Percentiles rank a stretch among this genome's conserved stretches.
These are phyloP conservation scores for Eremochloa ophiuroides DNA, from an alignment of 176 grass and related monocot species.

Conservation along the genomic window DNA sequence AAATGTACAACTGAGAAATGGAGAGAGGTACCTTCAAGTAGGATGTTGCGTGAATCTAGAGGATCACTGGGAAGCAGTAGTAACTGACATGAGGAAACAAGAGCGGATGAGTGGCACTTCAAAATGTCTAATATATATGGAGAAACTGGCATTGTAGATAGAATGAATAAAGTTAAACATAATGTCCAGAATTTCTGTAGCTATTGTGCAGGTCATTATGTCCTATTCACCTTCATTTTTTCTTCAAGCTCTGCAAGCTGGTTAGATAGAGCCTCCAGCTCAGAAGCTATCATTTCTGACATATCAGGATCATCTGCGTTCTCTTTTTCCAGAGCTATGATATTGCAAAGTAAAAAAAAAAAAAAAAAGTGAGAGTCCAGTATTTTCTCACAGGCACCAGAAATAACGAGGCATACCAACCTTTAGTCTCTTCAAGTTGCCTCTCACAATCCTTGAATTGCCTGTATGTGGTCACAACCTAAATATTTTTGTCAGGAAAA, in stretches of 20 bases:
- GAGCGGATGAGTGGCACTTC: slow-evolving; percentile 1
- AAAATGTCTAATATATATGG: not conserved
- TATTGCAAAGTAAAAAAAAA: not conserved
- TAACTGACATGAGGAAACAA: slow-evolving; percentile 46
- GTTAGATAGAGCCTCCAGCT: slow-evolving; percentile 69
- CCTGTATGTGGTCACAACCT: slow-evolving; percentile 70
- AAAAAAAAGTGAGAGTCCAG: not conserved
- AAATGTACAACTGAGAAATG: slow-evolving; percentile 18
- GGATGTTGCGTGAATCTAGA: slow-evolving; percentile 91
- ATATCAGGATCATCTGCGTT: slow-evolving; percentile 68
- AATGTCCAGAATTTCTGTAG: not conserved
- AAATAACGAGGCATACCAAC: slow-evolving; percentile 37
- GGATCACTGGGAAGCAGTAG: slow-evolving; percentile 83
- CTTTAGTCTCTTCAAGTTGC: slow-evolving; percentile 84
- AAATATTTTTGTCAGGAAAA: not conserved
- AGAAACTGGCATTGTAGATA: not conserved
- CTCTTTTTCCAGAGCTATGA: slow-evolving; percentile 70
- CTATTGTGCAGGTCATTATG: not conserved
- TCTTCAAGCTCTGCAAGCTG: slow-evolving; percentile 74
- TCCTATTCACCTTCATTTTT: slow-evolving; percentile 62
- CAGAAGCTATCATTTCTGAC: slow-evolving; percentile 83
- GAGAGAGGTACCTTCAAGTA: slow-evolving; percentile 78
- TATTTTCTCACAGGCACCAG: not conserved
- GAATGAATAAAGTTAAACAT: not conserved
- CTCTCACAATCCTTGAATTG: slow-evolving; percentile 87